phyloP scores from a whole-genome alignment of 2,329 filamentous ascomycete species.

The Grosmannia penicillata region DNA sequence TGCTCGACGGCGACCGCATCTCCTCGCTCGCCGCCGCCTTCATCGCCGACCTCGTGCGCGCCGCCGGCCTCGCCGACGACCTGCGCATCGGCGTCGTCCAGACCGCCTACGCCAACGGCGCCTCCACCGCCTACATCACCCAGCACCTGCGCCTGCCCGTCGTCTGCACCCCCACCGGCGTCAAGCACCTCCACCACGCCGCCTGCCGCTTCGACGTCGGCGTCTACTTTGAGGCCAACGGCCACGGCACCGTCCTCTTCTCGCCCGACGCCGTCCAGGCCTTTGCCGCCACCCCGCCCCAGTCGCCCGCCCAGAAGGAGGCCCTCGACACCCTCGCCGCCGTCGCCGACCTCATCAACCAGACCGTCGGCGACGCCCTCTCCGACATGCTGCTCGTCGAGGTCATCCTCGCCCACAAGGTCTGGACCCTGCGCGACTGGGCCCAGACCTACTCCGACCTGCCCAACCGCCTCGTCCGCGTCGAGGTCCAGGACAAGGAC shows the following conservation, averaged over 20 bases:
- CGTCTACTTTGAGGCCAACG: constrained; percentile 97
- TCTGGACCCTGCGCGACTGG: constrained; percentile 84
- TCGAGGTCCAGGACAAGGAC: constrained; percentile 77
- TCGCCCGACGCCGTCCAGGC: constrained; percentile 66
- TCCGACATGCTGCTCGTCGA: constrained; percentile 95
- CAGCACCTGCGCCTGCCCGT: constrained; percentile 80
- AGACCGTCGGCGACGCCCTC: constrained; percentile 90
- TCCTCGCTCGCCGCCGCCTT: constrained; percentile 88
- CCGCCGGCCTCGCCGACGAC: constrained; percentile 62
- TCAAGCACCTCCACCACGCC: constrained; percentile 97
- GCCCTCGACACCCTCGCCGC: constrained; percentile 75
- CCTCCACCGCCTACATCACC: constrained; percentile 82
- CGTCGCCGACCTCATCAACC: constrained; percentile 86
- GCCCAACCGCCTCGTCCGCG: constrained; percentile 86
- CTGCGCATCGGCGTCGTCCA: constrained; percentile 90
- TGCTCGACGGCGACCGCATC: constrained; percentile 93
- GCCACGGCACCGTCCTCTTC: constrained; percentile 93
- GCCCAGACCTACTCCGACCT: constrained; percentile 84
- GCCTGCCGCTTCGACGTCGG: constrained; percentile 89
- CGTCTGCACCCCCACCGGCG: constrained; percentile 85
- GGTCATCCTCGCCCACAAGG: constrained; percentile 89
- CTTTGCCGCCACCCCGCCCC: constrained; percentile 66
- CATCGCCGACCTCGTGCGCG: constrained; percentile 76
- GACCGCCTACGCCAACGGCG: constrained; percentile 94
- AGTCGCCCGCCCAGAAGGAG: constrained; percentile 82